A percentile compares a stretch with the other conserved stretches of the same genome.
Conservation (phyloP, 345 rosid species). For the Nasturtium officinale region DNA sequence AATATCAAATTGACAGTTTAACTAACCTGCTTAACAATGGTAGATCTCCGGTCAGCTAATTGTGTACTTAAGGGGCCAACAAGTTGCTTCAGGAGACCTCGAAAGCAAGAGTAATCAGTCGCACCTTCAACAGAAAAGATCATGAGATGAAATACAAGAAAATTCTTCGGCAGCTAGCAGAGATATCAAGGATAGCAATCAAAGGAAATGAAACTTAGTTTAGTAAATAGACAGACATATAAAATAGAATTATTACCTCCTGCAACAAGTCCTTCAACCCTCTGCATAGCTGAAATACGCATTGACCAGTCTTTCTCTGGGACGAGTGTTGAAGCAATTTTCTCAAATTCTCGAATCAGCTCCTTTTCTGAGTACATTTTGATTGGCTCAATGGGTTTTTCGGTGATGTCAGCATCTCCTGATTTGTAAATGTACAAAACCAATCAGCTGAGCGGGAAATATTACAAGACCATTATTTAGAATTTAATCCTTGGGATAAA, state of each 20-base stretch:
- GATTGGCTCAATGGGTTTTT: constrained; percentile 81
- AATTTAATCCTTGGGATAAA: constrained; percentile 5
- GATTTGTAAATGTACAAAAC: constrained; percentile 33
- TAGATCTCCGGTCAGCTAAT: constrained; percentile 93
- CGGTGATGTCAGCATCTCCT: constrained; percentile 82
- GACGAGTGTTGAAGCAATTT: constrained; percentile 77
- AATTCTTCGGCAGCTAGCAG: constrained; percentile 20
- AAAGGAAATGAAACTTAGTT: constrained; percentile 18
- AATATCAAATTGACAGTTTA: constrained; percentile 3
- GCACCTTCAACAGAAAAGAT: constrained; percentile 65
- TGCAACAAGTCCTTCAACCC: constrained; percentile 92
- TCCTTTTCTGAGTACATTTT: constrained; percentile 96
- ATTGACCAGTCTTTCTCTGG: constrained; percentile 99
- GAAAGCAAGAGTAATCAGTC: constrained; percentile 75
- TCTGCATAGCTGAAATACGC: constrained; percentile 97
- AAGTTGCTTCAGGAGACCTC: constrained; percentile 93
- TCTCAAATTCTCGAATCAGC: constrained; percentile 89
- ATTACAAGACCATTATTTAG: constrained; percentile 13
- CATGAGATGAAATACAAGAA: constrained; percentile 20
- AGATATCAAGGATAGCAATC: constrained; percentile 12
- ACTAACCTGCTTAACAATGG: constrained; percentile 90
- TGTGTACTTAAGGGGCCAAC: constrained; percentile 83
- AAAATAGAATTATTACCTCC: constrained; percentile 63
- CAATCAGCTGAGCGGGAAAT: constrained; percentile 18
- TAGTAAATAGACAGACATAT: neutral